Base-by-base conservation (phyloP, 2,329 filamentous ascomycete species). In the Delphinella strobiligena region DNA sequence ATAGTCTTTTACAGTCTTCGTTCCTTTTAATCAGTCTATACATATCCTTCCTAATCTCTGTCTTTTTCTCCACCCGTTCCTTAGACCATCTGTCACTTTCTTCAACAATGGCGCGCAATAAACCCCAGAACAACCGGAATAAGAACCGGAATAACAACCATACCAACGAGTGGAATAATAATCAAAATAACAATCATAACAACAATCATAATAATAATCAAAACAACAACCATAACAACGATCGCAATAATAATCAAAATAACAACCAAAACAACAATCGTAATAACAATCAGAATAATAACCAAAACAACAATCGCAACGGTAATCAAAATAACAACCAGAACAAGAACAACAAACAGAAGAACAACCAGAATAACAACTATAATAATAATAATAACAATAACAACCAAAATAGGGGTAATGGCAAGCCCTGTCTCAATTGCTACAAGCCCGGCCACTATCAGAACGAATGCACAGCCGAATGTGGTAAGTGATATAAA, bases 331-430 rank as follows among this genome's bases (percentile, higher is more conserved):
- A 24, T 10, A 10, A 22, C 2, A 22, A 33, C n/a, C 19, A 38
- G 2, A 33, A 38, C 17, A 17, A 32, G 12, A 19, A 32, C 9
- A 33, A 16, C 17, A 33, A 37, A 9, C 31, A 32, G 16, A 30
- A 33, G 2, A 29, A 29, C n/a, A 38, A 37, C 16, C 31, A 32
- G n/a, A 30, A 38, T 7, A 29, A 29, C n/a, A 38, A 38, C 16
- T 19, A 24, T 14, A 32, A 38, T n/a, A 38, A 38, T 9, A 38
- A 32, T 3, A 22, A 15, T n/a, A n/a, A 31, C 8, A n/a, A n/a
- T 16, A 7, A 27, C 7, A 12, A 27, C 22, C 22, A 27, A 27
- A 12, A 12, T 27, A 27, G 12, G 12, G 22, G 22, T 27, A 27
- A 27, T 7, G 22, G 22, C 22, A 27, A 27, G 12, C n/a, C n/a